Evolutionary conservation across 1,284 basidiomycete genomes (phyloP).

Genomic region (Moesziomyces sp.): DNA sequence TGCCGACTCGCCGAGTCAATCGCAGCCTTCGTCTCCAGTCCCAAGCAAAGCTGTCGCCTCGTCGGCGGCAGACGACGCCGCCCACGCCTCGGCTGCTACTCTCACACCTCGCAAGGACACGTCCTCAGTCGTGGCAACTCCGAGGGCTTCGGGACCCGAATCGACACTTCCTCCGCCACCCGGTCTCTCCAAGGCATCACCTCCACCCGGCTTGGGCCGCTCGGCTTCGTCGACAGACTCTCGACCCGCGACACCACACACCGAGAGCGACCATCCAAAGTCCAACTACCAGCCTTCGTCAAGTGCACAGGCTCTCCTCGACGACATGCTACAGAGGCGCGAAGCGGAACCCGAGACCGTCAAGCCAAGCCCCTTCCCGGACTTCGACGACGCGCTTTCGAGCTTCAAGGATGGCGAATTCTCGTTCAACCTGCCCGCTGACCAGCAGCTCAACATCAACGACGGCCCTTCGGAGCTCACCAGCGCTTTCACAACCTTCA

Average conservation of each 20-base stretch:
- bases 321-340: slow-evolving; percentile 81
- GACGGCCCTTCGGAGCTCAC: slow-evolving; percentile 37
- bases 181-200: slow-evolving; percentile 53
- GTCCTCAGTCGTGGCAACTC: not conserved
- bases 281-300: slow-evolving; percentile 85
- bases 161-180: slow-evolving; percentile 50
- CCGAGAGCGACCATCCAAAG: slow-evolving; percentile 69
- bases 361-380: slow-evolving; percentile 60
- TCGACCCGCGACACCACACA: slow-evolving; percentile 76
- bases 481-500: slow-evolving; percentile 40
- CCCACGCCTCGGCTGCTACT: slow-evolving; percentile 4
- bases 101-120: slow-evolving; percentile 17
- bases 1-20: slow-evolving; percentile 35
- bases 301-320: slow-evolving; percentile 82
- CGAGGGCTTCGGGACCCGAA: slow-evolving; percentile 8
- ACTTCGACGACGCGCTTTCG: slow-evolving; percentile 62
- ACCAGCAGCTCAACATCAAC: slow-evolving; percentile 28
- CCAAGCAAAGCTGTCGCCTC: slow-evolving; percentile 42
- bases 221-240: slow-evolving; percentile 62
- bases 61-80: slow-evolving; percentile 9
- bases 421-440: slow-evolving; percentile 58
- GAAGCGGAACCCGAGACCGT: slow-evolving; percentile 77
- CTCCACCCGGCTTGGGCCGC: slow-evolving; percentile 33
- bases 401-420: slow-evolving; percentile 63
- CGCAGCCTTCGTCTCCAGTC: slow-evolving; percentile 36